Evolutionary conservation across 2,329 filamentous ascomycete species (phyloP), one percentile per base, ranked within the genome.

Genomic region (Fusarium haematococcum): DNA sequence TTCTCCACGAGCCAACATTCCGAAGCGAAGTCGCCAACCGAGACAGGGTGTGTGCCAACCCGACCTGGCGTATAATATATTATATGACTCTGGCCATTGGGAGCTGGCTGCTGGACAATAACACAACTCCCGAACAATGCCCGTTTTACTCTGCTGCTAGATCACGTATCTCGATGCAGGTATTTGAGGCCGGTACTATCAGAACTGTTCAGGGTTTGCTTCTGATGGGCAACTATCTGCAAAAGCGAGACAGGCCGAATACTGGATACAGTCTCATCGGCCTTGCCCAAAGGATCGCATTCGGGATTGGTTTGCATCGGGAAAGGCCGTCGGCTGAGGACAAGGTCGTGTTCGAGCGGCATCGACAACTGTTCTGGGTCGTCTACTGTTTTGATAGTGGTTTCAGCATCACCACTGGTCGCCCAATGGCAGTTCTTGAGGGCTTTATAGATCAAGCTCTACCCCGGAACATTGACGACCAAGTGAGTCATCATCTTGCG

Each of bases 211-310:
- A 86, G 68, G 82, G 81, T 0, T 80, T 87, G 6, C 73, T 80
- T 3, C 76, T 87, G 5, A 81, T 83, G 74, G 82, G 82, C 1
- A 86, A 87, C 56, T 87, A 88, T 74, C 79, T 87, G 1, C 86
- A 88, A 57, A 87, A 87, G 71, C 79, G 83, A 32, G 84, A 87
- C 62, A 78, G 84, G 0, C 85, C 85, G 5, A 88, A 88, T 68
- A 87, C 85, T 0, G 85, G 85, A 2, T 87, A 86, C 73, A 87
- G 86, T 68, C 85, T 85, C 48, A 81, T 86, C 39, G 86, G 86
- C 0, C 82, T 87, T 33, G 86, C 86, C 1, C 83, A 85, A 37
- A 80, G 85, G 33, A 85, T 87, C 80, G 85, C 85, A 0, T 77
- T 87, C 6, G 85, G 85, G 0, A 73, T 88, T 10, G 86, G 86